These are phyloP conservation scores for Beauveria medogensis DNA, from an alignment of 2,329 filamentous ascomycete species.

Conservation along the genomic window DNA sequence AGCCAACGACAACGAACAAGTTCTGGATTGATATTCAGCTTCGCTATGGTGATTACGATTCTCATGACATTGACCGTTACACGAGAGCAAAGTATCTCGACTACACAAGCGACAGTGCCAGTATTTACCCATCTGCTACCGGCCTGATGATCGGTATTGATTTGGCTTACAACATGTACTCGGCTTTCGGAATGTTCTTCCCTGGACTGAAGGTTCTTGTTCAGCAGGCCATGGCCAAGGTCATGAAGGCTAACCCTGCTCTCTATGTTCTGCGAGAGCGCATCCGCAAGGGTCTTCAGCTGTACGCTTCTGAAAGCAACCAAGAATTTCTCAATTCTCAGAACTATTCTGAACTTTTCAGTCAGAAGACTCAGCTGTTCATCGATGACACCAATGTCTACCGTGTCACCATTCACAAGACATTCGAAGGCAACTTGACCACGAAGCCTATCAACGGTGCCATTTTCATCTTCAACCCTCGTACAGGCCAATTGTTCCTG, in stretches of 20 bases:
- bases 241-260: slow-evolving; percentile 98
- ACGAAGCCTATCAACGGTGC: slow-evolving; percentile 99
- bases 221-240: slow-evolving; percentile 98
- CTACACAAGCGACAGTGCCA: slow-evolving; percentile 98
- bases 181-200: slow-evolving; percentile 97
- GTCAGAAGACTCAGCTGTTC: slow-evolving; percentile 97
- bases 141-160: slow-evolving; percentile 98
- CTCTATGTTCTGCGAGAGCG: slow-evolving; percentile 94
- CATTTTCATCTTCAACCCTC: slow-evolving; percentile 99
- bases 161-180: slow-evolving; percentile 96
- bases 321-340: slow-evolving; percentile 99
- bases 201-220: slow-evolving; percentile 90
- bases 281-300: slow-evolving; percentile 94
- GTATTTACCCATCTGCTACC: slow-evolving; percentile 94
- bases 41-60: slow-evolving; percentile 96
- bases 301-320: slow-evolving; percentile 97
- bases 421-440: slow-evolving; percentile 96
- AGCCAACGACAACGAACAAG: slow-evolving; percentile 91
- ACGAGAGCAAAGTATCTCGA: slow-evolving; percentile 96
- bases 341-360: slow-evolving; percentile 98
- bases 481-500: slow-evolving; percentile 92
- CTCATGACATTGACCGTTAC: slow-evolving; percentile 96
- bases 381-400: slow-evolving; percentile 99
- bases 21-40: slow-evolving; percentile 98
- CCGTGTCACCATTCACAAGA: slow-evolving; percentile 99